Conservation (phyloP, 768 basidiomycete species). For the Solioccasus polychromus region DNA sequence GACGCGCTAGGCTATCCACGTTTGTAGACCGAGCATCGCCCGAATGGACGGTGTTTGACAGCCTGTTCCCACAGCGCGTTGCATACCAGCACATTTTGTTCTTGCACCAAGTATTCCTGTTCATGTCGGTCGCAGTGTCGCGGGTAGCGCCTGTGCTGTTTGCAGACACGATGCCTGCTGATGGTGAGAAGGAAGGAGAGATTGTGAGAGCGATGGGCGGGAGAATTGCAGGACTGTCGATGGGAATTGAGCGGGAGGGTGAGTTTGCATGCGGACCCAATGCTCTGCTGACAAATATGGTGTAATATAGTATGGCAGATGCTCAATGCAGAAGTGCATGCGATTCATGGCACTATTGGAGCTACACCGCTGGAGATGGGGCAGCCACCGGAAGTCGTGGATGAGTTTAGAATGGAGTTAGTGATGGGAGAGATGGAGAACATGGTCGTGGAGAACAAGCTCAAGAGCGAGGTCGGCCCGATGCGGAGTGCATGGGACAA, state of each 20-base stretch:
- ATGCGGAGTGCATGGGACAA: conserved; percentile 52
- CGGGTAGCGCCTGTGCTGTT: conserved; percentile 69
- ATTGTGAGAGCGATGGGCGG: conserved; percentile 40
- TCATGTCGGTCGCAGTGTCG: conserved; percentile 68
- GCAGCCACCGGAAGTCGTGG: conserved; percentile 25
- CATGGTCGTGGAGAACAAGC: conserved; percentile 59
- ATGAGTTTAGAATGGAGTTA: conserved; percentile 37
- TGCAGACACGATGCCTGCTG: conserved; percentile 33
- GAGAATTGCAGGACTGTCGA: conserved; percentile 40
- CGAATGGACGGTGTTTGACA: conserved; percentile 32
- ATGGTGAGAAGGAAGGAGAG: conserved; percentile 22
- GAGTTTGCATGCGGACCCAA: conserved; percentile 4
- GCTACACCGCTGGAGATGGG: too few species aligned
- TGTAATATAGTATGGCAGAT: conserved; percentile 51
- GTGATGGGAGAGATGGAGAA: conserved; percentile 61
- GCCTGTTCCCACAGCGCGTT: conserved; percentile 60
- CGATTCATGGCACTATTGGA: conserved; percentile 41
- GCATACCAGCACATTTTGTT: conserved; percentile 76
- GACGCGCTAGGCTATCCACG: conserved; percentile 5
- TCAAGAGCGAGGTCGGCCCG: conserved; percentile 57
- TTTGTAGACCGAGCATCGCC: conserved; percentile 21
- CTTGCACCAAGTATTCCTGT: conserved; percentile 75
- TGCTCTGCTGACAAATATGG: conserved; percentile 3
- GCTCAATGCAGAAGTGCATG: conserved; percentile 52
- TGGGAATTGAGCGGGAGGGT: conserved; percentile 57